phyloP scores from a whole-genome alignment of 208 protist species.

The Leptomonas pyrrhocoris region DNA sequence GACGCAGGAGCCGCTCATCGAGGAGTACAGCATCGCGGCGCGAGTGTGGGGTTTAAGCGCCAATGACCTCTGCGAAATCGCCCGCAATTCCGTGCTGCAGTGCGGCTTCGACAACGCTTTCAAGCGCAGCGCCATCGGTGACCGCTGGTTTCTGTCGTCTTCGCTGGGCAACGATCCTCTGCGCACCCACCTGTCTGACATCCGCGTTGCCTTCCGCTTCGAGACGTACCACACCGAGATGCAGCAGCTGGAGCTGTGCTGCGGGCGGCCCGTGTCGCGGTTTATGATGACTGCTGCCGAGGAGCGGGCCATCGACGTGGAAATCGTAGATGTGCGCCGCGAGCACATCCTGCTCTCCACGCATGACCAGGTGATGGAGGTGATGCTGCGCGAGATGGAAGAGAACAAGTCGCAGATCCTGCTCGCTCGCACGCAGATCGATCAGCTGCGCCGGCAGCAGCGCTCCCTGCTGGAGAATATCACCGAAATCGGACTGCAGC shows the following conservation, averaged over 20 bases:
- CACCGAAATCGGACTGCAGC: conserved; percentile 70
- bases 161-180: conserved; percentile 88
- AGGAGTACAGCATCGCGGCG: conserved; percentile 94
- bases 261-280: conserved; percentile 57
- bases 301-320: conserved; percentile 82
- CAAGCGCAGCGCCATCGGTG: conserved; percentile 89
- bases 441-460: conserved; percentile 76
- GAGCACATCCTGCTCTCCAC: conserved; percentile 84
- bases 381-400: conserved; percentile 85
- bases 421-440: conserved; percentile 51
- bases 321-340: conserved; percentile 50
- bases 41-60: conserved; percentile 90
- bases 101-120: conserved; percentile 90
- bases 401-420: conserved; percentile 63
- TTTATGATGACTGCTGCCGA: conserved; percentile 84
- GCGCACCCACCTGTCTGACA: conserved; percentile 91
- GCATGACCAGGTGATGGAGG: conserved; percentile 89
- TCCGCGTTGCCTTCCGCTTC: conserved; percentile 92
- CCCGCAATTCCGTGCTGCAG: conserved; percentile 91
- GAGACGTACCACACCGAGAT: conserved; percentile 94
- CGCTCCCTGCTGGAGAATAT: conserved; percentile 84
- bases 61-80: conserved; percentile 94
- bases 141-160: conserved; percentile 88
- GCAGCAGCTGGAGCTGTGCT: conserved; percentile 79
- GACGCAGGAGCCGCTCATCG: conserved; percentile 94